A percentile compares a stretch with the other conserved stretches of the same genome.
These are phyloP conservation scores for Crithidia thermophila DNA, from an alignment of 208 protist species.

Conservation along the genomic window DNA sequence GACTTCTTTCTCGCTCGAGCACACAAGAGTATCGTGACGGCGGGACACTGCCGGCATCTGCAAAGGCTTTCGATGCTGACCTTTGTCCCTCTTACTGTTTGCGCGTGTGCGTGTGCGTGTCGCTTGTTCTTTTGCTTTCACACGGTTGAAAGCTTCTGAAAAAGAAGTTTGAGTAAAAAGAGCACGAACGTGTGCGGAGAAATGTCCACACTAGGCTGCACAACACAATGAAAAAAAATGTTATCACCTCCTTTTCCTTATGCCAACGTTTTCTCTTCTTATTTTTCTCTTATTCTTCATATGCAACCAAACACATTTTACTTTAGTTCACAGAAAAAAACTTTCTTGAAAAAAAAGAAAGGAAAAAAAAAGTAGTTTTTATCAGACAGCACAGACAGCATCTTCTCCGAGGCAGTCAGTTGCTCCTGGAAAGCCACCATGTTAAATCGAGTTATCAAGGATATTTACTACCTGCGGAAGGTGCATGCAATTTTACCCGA, in stretches of 20 bases:
- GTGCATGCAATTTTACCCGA: slow-evolving; percentile 71
- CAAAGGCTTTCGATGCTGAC: too few relatives aligned
- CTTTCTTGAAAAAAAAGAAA: not conserved
- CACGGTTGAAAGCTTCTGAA: too few relatives aligned
- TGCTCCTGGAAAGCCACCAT: slow-evolving; percentile 21
- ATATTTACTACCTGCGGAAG: slow-evolving; percentile 77
- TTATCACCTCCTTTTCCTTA: not conserved
- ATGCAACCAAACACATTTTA: too few relatives aligned
- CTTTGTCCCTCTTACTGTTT: too few relatives aligned
- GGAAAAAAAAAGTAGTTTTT: not conserved
- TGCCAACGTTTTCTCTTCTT: not conserved
- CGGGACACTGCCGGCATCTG: too few relatives aligned
- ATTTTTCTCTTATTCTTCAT: not conserved
- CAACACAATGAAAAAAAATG: too few relatives aligned
- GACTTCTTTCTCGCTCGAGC: too few relatives aligned
- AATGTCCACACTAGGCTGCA: too few relatives aligned
- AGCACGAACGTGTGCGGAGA: not conserved
- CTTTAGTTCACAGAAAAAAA: too few relatives aligned
- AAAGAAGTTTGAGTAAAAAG: too few relatives aligned
- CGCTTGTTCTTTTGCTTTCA: not conserved
- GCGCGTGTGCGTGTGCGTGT: not conserved
- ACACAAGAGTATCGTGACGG: too few relatives aligned
- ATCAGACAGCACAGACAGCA: too few relatives aligned
- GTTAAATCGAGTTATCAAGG: slow-evolving; percentile 64
- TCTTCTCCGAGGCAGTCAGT: not conserved